These are phyloP conservation scores for Isatis lusitanica DNA, from an alignment of 441 rosid species.

Conservation along the genomic window DNA sequence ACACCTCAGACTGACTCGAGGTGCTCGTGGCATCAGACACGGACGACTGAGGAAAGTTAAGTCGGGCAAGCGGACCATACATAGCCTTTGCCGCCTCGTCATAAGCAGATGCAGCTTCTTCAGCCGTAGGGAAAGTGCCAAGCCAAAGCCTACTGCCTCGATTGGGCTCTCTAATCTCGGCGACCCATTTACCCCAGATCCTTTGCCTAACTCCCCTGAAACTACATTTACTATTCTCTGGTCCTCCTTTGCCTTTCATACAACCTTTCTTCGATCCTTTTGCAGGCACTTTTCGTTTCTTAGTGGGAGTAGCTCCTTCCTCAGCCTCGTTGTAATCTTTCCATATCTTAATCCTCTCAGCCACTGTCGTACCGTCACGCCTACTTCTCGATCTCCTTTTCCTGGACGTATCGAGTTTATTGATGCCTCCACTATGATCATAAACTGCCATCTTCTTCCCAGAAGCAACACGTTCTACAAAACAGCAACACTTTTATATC, in stretches of 20 bases:
- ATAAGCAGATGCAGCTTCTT: constrained; percentile 72
- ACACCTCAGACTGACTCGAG: constrained; percentile 50
- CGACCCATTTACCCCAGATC: constrained; percentile 93
- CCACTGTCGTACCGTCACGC: constrained; percentile 44
- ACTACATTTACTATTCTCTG: constrained; percentile 53
- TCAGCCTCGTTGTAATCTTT: constrained; percentile 44
- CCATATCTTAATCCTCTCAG: constrained; percentile 56
- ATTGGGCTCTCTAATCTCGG: constrained; percentile 79
- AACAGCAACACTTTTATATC: neutral
- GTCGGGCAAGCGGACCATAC: constrained; percentile 63
- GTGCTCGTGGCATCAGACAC: constrained; percentile 38
- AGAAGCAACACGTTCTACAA: constrained; percentile 17
- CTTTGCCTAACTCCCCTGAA: constrained; percentile 85
- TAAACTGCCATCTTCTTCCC: constrained; percentile 15
- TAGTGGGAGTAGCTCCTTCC: constrained; percentile 24
- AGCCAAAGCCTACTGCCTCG: constrained; percentile 78
- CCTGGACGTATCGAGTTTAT: constrained; percentile 6
- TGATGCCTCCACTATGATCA: neutral
- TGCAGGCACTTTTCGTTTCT: constrained; percentile 51
- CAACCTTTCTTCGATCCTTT: constrained; percentile 80
- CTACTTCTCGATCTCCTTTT: constrained; percentile 46
- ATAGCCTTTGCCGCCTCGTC: constrained; percentile 72
- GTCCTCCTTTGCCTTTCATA: constrained; percentile 90
- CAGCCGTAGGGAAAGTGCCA: constrained; percentile 76
- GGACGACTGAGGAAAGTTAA: constrained; percentile 46